Evolutionary conservation across 345 rosid species (phyloP), one percentile per base, ranked within the genome.

Genomic region (Boechera retrofracta): DNA sequence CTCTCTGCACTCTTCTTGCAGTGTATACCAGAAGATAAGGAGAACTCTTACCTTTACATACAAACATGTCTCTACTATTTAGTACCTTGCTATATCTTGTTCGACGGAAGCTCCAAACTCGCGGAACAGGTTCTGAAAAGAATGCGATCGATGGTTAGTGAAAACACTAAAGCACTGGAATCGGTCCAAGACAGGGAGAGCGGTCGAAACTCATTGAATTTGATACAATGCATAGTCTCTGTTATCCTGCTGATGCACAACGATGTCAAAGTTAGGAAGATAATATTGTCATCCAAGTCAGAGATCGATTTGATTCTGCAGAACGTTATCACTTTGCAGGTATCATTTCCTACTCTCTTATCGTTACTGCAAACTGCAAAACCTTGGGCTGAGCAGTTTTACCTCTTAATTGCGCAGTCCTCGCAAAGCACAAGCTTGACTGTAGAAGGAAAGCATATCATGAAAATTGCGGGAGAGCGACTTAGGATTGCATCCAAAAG

Each of bases 31-130:
- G 87, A 84, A 78, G 88, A 76, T 68, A 81, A 79, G 41, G 84
- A 72, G 29, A 77, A 78, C 67, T n/a, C 77, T n/a, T 39, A 21
- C 38, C 62, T 38, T 18, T 82, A 52, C 77, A 67, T 29, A 9
- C 67, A 44, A 28, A 74, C 72, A 54, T 74, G 83, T 72, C 70
- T 16, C 38, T 90, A 83, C 82, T 83, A 84, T 51, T 31, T 94
- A 57, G 47, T 80, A 67, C 95, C 97, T 7, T 85, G 97, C 74
- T 82, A 77, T 72, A 71, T 80, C 84, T 65, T 92, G 82, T 90
- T 90, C 54, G 88, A 85, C 36, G 81, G 90, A 64, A 87, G 89
- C 83, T 81, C 48, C 53, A 77, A 76, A 69, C 86, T 92, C 58
- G 51, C 80, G 45, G 72, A 79, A 75, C 79, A 85, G 39, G 87